Evolutionary conservation across 164 flowering plant species (phyloP).

Genomic region (Buxus sempervirens): DNA sequence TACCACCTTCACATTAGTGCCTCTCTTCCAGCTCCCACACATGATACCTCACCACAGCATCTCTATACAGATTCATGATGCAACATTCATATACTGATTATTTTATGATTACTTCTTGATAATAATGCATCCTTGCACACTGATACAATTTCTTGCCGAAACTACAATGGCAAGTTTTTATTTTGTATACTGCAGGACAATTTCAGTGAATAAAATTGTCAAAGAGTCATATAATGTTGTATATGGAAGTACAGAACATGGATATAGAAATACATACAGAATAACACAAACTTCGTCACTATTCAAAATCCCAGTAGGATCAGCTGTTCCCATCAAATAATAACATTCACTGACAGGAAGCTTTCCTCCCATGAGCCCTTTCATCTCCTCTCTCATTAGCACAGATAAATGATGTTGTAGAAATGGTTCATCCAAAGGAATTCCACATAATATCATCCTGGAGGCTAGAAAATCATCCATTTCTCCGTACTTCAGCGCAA

Average conservation of each 20-base stretch:
- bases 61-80: no score
- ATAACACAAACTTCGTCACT: slow-evolving; percentile 74
- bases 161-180: no score
- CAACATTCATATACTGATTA: no score
- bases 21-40: no score
- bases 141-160: no score
- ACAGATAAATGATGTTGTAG: slow-evolving; percentile 41
- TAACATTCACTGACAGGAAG: slow-evolving; percentile 57
- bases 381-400: slow-evolving; percentile 40
- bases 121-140: no score
- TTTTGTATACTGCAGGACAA: not conserved
- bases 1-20: no score
- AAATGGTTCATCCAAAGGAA: slow-evolving; percentile 78
- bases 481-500: slow-evolving; percentile 41
- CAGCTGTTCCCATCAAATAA: slow-evolving; percentile 81
- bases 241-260: not conserved
- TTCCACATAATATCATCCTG: slow-evolving; percentile 63
- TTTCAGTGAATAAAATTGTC: not conserved
- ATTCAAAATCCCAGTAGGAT: slow-evolving; percentile 68
- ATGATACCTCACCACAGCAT: no score
- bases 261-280: slow-evolving; percentile 46
- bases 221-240: not conserved
- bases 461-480: slow-evolving; percentile 42
- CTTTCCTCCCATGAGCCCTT: slow-evolving; percentile 55
- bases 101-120: no score